These are phyloP conservation scores for Sporothrix curviconia DNA, from an alignment of 2,329 filamentous ascomycete species.

Conservation along the genomic window DNA sequence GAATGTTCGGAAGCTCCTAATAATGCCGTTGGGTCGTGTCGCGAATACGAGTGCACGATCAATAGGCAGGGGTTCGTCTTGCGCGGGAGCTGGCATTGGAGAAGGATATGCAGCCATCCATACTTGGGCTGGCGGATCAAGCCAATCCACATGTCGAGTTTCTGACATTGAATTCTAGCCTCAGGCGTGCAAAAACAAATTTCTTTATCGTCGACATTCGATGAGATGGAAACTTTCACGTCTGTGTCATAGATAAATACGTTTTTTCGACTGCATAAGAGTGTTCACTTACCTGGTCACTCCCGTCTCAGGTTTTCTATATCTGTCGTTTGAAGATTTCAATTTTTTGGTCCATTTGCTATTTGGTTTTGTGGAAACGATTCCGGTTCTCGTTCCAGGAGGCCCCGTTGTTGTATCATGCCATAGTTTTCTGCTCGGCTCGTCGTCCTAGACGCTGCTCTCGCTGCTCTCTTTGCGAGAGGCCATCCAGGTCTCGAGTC, in stretches of 20 bases:
- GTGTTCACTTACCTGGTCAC: not conserved
- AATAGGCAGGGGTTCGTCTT: not conserved
- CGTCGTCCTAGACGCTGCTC: too few species aligned
- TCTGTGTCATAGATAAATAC: too few species aligned
- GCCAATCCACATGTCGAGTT: not conserved
- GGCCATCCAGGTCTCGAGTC: not conserved
- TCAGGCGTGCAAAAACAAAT: too few species aligned
- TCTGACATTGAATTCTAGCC: too few species aligned
- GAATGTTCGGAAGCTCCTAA: not conserved
- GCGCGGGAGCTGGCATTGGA: not conserved
- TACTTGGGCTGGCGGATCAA: too few species aligned
- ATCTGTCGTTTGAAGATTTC: constrained; percentile 14
- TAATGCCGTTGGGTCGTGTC: not conserved
- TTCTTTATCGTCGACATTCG: too few species aligned
- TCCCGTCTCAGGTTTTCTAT: not conserved
- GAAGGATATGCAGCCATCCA: too few species aligned
- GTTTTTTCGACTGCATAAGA: too few species aligned
- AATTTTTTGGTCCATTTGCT: constrained; percentile 15
- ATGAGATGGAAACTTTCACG: too few species aligned
- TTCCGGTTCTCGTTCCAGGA: not conserved
- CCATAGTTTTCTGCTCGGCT: not conserved
- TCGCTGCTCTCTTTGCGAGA: constrained; percentile 2
- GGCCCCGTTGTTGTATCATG: not conserved
- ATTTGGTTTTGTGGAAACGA: constrained; percentile 9
- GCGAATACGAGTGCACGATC: not conserved